These are phyloP conservation scores for Aspergillus nidulans DNA, from an alignment of 495 filamentous ascomycete genomes.

Conservation along the genomic window DNA sequence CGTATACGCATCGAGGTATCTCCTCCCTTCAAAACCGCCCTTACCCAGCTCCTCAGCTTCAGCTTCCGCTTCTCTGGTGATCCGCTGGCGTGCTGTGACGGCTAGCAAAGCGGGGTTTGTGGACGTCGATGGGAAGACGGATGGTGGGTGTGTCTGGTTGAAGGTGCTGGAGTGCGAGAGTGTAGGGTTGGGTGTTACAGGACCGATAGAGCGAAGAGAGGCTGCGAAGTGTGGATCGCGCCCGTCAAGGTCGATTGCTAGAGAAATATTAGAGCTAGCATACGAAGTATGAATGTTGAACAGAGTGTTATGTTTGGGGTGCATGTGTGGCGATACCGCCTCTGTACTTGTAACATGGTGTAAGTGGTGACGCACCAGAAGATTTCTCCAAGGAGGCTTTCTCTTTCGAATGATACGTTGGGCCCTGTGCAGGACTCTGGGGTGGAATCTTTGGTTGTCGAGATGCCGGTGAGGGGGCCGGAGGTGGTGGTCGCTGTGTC, in stretches of 20 bases:
- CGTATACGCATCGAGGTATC: conserved; percentile 58
- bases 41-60: conserved; percentile 45
- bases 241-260: conserved; percentile 65
- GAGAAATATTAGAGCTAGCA: no score
- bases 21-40: conserved; percentile 39
- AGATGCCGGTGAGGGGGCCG: conserved; percentile 16
- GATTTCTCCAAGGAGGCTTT: conserved; percentile 32
- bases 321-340: neutral
- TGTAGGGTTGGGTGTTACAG: conserved; percentile 58
- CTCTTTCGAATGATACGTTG: conserved; percentile 39
- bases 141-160: conserved; percentile 18
- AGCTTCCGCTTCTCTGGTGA: conserved; percentile 45
- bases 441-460: conserved; percentile 12
- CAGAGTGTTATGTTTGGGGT: neutral
- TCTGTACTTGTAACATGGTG: no score
- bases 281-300: no score
- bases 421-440: conserved; percentile 22
- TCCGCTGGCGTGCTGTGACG: conserved; percentile 39
- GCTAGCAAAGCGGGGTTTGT: conserved; percentile 51
- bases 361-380: conserved; percentile 24
- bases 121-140: conserved; percentile 45
- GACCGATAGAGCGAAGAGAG: conserved; percentile 58
- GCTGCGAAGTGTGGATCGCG: conserved; percentile 60
- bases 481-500: conserved; percentile 27
- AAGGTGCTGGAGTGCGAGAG: conserved; percentile 53